Percentiles rank a stretch among this genome's conserved stretches.
phyloP scores from a whole-genome alignment of 2,329 filamentous ascomycete genomes.

The Alternaria incomplexa region DNA sequence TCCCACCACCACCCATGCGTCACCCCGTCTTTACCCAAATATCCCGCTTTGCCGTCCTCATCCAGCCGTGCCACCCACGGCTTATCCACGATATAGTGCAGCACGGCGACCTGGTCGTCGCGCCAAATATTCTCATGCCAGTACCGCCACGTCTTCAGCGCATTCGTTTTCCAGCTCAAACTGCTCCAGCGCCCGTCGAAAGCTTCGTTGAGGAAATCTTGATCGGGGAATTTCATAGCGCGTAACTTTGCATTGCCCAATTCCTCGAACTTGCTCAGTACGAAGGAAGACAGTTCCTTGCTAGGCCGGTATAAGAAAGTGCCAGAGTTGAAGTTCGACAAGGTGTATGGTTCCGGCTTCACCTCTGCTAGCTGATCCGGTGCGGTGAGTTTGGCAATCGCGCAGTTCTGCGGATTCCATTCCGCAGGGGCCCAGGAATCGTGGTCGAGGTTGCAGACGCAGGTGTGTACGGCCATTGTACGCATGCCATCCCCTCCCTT shows the following conservation, averaged over 20 bases:
- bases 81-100: conserved; percentile 64
- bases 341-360: conserved; percentile 43
- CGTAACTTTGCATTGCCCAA: conserved; percentile 44
- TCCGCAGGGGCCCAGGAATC: conserved; percentile 58
- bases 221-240: conserved; percentile 59
- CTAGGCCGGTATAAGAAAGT: conserved; percentile 59
- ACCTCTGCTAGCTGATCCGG: conserved; percentile 42
- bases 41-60: conserved; percentile 53
- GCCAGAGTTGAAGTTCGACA: conserved; percentile 59
- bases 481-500: conserved; percentile 33
- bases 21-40: conserved; percentile 58
- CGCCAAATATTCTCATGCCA: conserved; percentile 60
- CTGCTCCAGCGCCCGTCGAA: conserved; percentile 54
- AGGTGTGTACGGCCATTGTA: conserved; percentile 59
- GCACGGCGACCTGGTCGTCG: conserved; percentile 55
- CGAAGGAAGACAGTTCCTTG: conserved; percentile 46
- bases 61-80: conserved; percentile 57
- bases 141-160: conserved; percentile 61
- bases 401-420: conserved; percentile 58
- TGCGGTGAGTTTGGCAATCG: conserved; percentile 52
- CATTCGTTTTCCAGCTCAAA: conserved; percentile 60
- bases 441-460: conserved; percentile 59
- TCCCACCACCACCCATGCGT: conserved; percentile 63
- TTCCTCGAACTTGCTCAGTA: conserved; percentile 51
- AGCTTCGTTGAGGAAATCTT: conserved; percentile 60